Base-by-base conservation (phyloP, 2,329 filamentous ascomycete genomes). In the Alternaria brassicae region DNA sequence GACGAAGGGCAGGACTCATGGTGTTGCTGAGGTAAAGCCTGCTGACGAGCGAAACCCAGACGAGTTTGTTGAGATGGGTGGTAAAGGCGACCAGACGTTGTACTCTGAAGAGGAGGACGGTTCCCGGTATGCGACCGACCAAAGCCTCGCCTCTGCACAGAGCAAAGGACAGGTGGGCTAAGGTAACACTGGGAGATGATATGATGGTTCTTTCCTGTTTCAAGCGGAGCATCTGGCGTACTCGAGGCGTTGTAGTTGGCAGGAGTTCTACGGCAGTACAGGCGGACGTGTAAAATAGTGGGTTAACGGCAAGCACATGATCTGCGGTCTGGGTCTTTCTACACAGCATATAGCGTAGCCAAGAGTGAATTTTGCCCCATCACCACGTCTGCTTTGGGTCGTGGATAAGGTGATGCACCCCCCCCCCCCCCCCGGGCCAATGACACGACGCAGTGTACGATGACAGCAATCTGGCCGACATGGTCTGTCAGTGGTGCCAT, bases 61-160 rank as follows among this genome's bases (percentile, higher is more conserved):
- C 5, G 92, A 95, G 70, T 98, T 97, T 68, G 89, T 92, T 77
- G 86, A 89, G 62, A 85, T 96, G 82, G 94, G 94, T 37, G 92
- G 92, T 15, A 91, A 91, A 70, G 94, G 93, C 5, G 94, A 98
- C 71, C 88, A 92, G 77, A 82, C 85, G 41, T 82, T 97, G 13
- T 97, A 89, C 74, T 68, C 68, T 10, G 86, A 85, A 9, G 82
- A 91, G 49, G 89, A 91, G 32, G 74, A 74, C 36, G 75, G 71
- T 1, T 82, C 77, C 51, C 72, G 74, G 12, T 82, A 81, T 61
- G 59, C 67, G 9, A 66, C 58, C 1, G 66, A 72, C 47, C 56
- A 64, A 41, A 58, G 47, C 28, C 53, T 70, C 30, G 60, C 56
- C 41, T 57, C 58, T 25, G 34, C 48, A 15, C 41, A 37, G 40